Conservation (phyloP, 2,329 filamentous ascomycete genomes). For the Diaporthe aspalathi region DNA sequence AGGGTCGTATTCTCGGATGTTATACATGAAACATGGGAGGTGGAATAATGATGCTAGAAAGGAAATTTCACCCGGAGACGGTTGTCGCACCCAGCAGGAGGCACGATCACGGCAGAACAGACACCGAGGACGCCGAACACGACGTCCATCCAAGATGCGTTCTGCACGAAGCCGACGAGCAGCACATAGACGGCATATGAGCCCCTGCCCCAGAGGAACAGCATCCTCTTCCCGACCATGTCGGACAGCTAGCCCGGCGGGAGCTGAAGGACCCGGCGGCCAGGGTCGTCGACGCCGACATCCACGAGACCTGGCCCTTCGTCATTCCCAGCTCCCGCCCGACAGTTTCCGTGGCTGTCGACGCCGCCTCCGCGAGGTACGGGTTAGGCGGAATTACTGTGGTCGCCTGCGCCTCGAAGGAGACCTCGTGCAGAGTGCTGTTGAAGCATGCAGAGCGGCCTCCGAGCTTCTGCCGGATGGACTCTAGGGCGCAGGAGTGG, state of each 20-base stretch:
- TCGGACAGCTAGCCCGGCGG: constrained; percentile 75
- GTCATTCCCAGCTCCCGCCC: constrained; percentile 71
- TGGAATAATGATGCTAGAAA: constrained; percentile 73
- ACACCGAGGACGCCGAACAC: constrained; percentile 73
- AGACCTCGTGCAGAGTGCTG: constrained; percentile 70
- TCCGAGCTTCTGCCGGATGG: constrained; percentile 45
- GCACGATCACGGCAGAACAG: constrained; percentile 71
- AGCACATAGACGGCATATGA: constrained; percentile 68
- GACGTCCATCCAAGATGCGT: constrained; percentile 69
- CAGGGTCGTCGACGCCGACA: constrained; percentile 71
- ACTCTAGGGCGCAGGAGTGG: constrained; percentile 18
- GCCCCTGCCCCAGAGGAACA: constrained; percentile 70
- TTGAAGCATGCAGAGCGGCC: constrained; percentile 69
- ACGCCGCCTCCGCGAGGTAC: constrained; percentile 68
- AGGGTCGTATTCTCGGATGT: constrained; percentile 62
- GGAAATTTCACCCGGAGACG: constrained; percentile 70
- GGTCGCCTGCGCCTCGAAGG: constrained; percentile 75
- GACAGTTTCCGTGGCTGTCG: constrained; percentile 72
- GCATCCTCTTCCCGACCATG: constrained; percentile 70
- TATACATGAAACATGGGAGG: constrained; percentile 74
- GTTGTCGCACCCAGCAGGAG: constrained; percentile 70
- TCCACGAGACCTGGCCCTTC: constrained; percentile 75
- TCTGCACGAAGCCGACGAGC: constrained; percentile 69
- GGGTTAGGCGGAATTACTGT: constrained; percentile 73
- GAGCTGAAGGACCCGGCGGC: constrained; percentile 73